phyloP scores from a whole-genome alignment of 2,329 filamentous ascomycete genomes.

The Juglanconis sp. region DNA sequence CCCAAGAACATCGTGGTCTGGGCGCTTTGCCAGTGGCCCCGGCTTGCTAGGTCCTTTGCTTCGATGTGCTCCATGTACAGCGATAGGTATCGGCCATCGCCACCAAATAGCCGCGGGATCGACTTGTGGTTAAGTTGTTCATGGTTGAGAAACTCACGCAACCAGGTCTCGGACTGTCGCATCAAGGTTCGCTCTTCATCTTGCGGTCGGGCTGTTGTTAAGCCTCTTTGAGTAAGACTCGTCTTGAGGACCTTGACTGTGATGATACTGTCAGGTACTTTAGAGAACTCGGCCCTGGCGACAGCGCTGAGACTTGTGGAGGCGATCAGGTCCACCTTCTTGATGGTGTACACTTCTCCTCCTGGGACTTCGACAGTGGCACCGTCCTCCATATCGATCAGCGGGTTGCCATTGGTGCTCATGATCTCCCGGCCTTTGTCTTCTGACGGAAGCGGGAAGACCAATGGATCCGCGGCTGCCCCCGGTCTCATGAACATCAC shows the following conservation, averaged over 20 bases:
- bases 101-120: constrained; percentile 57
- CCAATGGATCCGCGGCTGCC: constrained; percentile 42
- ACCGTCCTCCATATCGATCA: constrained; percentile 48
- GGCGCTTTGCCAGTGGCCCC: constrained; percentile 40
- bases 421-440: constrained; percentile 41
- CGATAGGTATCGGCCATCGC: constrained; percentile 57
- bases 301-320: constrained; percentile 53
- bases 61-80: constrained; percentile 62
- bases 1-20: constrained; percentile 49
- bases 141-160: constrained; percentile 56
- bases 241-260: constrained; percentile 62
- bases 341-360: constrained; percentile 52
- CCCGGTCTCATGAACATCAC: constrained; percentile 51
- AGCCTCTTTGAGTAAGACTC: constrained; percentile 27
- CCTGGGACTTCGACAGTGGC: constrained; percentile 49
- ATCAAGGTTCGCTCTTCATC: constrained; percentile 54
- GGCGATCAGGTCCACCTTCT: constrained; percentile 55
- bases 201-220: constrained; percentile 40
- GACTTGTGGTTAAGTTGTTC: constrained; percentile 53
- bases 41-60: constrained; percentile 50
- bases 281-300: constrained; percentile 52
- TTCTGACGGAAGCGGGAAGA: constrained; percentile 49
- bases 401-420: constrained; percentile 43
- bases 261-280: constrained; percentile 51
- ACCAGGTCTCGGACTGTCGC: constrained; percentile 57